Evolutionary conservation across 352 stramenopile genomes (phyloP).

Genomic region (Albugo laibachii): DNA sequence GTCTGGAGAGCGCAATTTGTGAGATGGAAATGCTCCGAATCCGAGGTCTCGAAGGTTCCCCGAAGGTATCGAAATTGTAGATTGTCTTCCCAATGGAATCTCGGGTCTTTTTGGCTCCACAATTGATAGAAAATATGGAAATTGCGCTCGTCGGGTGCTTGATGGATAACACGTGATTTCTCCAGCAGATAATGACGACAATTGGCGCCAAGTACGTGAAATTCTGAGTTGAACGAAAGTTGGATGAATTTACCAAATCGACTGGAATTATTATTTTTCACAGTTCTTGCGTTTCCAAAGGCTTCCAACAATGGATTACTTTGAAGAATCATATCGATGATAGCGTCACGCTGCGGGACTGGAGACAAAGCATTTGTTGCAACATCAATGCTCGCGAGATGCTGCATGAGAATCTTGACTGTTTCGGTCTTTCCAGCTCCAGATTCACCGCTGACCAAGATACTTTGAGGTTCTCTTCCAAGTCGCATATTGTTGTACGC

Average conservation of each 20-base stretch:
- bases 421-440: conserved; percentile 90
- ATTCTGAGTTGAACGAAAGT: conserved; percentile 80
- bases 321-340: conserved; percentile 76
- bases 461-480: conserved; percentile 50
- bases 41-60: conserved; percentile 16
- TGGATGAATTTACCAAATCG: conserved; percentile 92
- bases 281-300: conserved; percentile 85
- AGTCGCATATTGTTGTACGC: conserved; percentile 71
- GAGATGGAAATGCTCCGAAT: conserved; percentile 61
- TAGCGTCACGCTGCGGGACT: conserved; percentile 12
- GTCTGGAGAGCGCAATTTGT: conserved; percentile 57
- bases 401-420: conserved; percentile 94
- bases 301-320: conserved; percentile 80
- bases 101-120: conserved; percentile 32
- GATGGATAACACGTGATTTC: conserved; percentile 88
- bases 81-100: conserved; percentile 24
- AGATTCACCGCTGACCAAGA: conserved; percentile 87
- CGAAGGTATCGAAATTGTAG: conserved; percentile 64
- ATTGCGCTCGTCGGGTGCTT: conserved; percentile 86
- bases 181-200: conserved; percentile 92
- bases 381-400: conserved; percentile 66
- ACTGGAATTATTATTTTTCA: conserved; percentile 89
- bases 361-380: conserved; percentile 29
- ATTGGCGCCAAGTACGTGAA: conserved; percentile 73
- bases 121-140: conserved; percentile 99